phyloP scores from a whole-genome alignment of 345 rosid genomes.

The Gossypium ekmanianum region DNA sequence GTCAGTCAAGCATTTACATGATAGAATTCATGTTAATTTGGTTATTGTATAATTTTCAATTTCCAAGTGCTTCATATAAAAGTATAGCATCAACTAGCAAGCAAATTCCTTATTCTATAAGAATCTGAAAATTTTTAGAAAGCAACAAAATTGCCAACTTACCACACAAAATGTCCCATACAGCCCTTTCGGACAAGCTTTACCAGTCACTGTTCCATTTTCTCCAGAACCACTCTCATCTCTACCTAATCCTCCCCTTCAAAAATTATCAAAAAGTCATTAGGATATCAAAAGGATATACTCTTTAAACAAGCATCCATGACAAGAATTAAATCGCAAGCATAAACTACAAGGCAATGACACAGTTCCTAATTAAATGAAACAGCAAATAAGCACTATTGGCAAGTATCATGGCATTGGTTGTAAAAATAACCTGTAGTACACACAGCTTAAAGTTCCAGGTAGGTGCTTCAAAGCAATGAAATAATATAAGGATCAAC shows the following conservation, averaged over 20 bases:
- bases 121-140: neutral
- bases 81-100: neutral
- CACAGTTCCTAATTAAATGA: neutral
- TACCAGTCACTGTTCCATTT: slow-evolving; percentile 85
- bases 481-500: neutral
- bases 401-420: neutral
- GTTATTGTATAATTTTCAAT: neutral
- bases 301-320: neutral
- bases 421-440: neutral
- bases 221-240: slow-evolving; percentile 52
- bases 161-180: slow-evolving; percentile 92
- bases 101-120: neutral
- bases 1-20: neutral
- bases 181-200: slow-evolving; percentile 90
- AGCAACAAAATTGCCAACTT: neutral
- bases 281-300: neutral
- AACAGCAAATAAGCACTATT: neutral
- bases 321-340: neutral
- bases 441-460: neutral
- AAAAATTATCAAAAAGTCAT: slow-evolving; percentile 12
- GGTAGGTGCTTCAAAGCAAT: neutral
- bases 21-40: neutral
- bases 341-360: neutral
- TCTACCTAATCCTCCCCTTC: slow-evolving; percentile 81
- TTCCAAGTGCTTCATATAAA: neutral